Evolutionary conservation across 768 basidiomycete genomes (phyloP), one percentile per base, ranked within the genome.

Genomic region (Cubamyces lactineus): DNA sequence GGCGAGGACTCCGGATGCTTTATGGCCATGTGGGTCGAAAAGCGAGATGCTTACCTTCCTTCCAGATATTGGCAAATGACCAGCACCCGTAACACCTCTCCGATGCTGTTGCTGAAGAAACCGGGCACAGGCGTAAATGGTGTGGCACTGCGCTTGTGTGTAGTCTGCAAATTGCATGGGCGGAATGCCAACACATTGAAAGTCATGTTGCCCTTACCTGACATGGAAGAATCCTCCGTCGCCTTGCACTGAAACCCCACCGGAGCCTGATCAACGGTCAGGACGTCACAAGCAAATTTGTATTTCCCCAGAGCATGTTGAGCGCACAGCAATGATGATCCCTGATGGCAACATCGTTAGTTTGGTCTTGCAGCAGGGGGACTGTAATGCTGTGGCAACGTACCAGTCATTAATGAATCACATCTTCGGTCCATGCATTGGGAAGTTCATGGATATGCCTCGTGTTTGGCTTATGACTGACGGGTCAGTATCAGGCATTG

Each of bases 401-500:
- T 80, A 77, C 67, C 80, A 81, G 62, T 64, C 77, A 0, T 50
- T 81, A 0, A 81, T 81, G 77, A 80, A 80, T 56, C 69, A 79
- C 50, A 69, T 80, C 1, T 76, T 77, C 48, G 63, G 53, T 0
- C 60, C 66, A 2, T 70, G 67, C 50, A 70, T 77, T 8, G 72
- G 73, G 0, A 64, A 68, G 0, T 76, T 71, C 61, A 71, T 77
- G 68, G 72, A 77, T 47, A 71, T 74, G 0, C 57, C 62, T 5
- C 39, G 19, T 0, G 65, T 74, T 5, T 61, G 61, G 24, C 46
- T 76, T 0, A 56, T 66, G 1, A 69, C 63, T 0, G 72, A 75
- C 48, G 66, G 63, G 0, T 69, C 48, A 2, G 40, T 61, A 7
- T 59, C 61, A 0, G 69, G 73, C 2, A 61, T 17, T 2, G 57